Evolutionary conservation across 108 stramenopile genomes (phyloP), one percentile per base, ranked within the genome.

Genomic region (Craspedostauros australis): DNA sequence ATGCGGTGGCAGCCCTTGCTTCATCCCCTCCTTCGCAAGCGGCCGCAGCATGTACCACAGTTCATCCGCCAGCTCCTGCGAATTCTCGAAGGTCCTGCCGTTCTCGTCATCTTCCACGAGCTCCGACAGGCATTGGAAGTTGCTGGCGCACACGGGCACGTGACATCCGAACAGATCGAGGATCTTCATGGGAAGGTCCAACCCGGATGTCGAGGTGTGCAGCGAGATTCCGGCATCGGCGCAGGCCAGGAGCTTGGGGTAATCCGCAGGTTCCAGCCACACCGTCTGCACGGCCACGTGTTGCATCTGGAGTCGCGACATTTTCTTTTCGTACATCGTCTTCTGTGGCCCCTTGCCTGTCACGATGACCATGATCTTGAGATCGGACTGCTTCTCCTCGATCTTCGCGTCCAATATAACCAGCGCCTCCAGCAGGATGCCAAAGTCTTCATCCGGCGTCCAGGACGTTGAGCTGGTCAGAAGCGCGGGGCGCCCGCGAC

Each of bases 171-270:
- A 98, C 77, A 95, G 80, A 73, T 99, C 99, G 39, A 96, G 62
- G 21, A 99, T 93, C 60, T 99, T 99, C 96, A 99, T 99, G 15
- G 99, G 99, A 20, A 98, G 66, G 68, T 99, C 99, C 5, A 99
- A 57, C 1, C 97, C 98, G 30, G 82, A 87, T 8, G 97, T 98
- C 5, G 95, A 96, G 8, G 95, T 94, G 64, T 99, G 97, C 21
- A 99, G 80, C 19, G 88, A 97, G 32, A 99, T 60, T 34, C 97
- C 99, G 16, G 89, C 21, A 50, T 91, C 91, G 39, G 85, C 86
- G 49, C 79, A 88, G 48, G 86, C 91, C 34, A 99, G 36, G 1
- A 98, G 57, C 37, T 59, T 57, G 6, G 97, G 96, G 73, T 99
- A 99, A 60, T 99, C 96, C 0, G 34, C 62, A 6, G 91, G 72